Percentiles rank a stretch among this genome's conserved stretches.
These are phyloP conservation scores for Terfezia boudieri DNA, from an alignment of 495 filamentous ascomycete genomes.

Conservation along the genomic window DNA sequence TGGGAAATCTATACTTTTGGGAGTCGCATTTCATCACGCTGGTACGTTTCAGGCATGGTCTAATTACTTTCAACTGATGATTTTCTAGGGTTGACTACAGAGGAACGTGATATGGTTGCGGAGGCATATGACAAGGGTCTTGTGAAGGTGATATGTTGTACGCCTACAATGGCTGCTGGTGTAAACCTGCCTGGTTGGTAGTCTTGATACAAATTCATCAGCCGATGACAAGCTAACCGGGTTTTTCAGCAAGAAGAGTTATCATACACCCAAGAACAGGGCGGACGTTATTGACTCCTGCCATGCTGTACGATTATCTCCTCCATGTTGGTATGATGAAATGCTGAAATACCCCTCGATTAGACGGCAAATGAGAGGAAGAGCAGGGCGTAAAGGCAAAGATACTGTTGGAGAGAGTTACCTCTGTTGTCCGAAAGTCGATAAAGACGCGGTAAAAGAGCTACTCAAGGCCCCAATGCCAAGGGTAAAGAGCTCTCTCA, in stretches of 20 bases:
- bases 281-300: constrained; percentile 48
- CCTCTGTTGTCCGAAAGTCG: constrained; percentile 47
- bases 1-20: constrained; percentile 38
- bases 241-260: constrained; percentile 36
- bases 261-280: constrained; percentile 67
- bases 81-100: constrained; percentile 40
- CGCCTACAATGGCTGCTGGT: constrained; percentile 65
- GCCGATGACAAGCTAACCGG: constrained; percentile 9
- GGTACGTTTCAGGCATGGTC: neutral
- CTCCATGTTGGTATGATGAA: constrained; percentile 1
- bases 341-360: neutral
- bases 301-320: constrained; percentile 38
- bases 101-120: constrained; percentile 57
- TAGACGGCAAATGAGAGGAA: constrained; percentile 64
- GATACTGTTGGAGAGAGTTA: constrained; percentile 65
- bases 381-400: constrained; percentile 65
- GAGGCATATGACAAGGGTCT: constrained; percentile 48
- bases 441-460: constrained; percentile 45
- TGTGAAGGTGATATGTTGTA: constrained; percentile 55
- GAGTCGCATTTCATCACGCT: constrained; percentile 56
- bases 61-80: neutral
- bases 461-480: constrained; percentile 56
- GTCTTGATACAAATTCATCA: neutral
- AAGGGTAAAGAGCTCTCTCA: constrained; percentile 1
- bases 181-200: constrained; percentile 38